Percentiles rank a stretch among this genome's conserved stretches.
Conservation (phyloP, 1,139 yeast genomes). For the Geotrichum histeridarum region DNA sequence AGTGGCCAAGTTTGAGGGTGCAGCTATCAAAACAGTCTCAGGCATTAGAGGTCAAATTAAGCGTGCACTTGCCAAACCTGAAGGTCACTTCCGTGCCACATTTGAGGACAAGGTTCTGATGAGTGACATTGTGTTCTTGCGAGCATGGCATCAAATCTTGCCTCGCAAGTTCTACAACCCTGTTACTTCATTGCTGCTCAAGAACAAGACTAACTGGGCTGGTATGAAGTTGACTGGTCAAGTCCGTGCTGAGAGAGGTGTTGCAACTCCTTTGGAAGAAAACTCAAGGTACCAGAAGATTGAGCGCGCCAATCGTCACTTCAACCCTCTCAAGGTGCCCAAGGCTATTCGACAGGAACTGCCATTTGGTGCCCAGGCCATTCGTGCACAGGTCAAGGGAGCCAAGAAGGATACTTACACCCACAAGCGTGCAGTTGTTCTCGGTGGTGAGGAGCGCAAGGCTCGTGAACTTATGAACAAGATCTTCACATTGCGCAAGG, state of each 20-base stretch:
- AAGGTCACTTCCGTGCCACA: constrained; percentile 97
- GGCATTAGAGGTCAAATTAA: constrained; percentile 98
- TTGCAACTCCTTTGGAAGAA: constrained; percentile 58
- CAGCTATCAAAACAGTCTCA: constrained; percentile 89
- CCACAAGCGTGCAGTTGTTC: constrained; percentile 89
- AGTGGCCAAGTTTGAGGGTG: constrained; percentile 97
- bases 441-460: constrained; percentile 89
- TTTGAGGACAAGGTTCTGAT: constrained; percentile 91
- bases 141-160: constrained; percentile 95
- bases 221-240: constrained; percentile 96
- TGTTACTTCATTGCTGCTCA: constrained; percentile 77
- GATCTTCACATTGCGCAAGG: constrained; percentile 76
- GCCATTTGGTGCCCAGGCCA: constrained; percentile 89
- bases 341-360: constrained; percentile 65
- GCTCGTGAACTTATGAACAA: constrained; percentile 86
- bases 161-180: constrained; percentile 92
- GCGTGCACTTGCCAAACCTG: constrained; percentile 88
- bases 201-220: constrained; percentile 79
- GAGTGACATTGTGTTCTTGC: constrained; percentile 82
- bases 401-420: constrained; percentile 60
- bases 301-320: constrained; percentile 80
- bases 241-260: constrained; percentile 70
- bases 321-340: constrained; percentile 85
- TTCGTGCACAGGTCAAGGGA: constrained; percentile 26
- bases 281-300: constrained; percentile 69